A percentile compares a stretch with the other conserved stretches of the same genome.
These are phyloP conservation scores for Pugionium dolabratum DNA, from an alignment of 345 rosid species.

Conservation along the genomic window DNA sequence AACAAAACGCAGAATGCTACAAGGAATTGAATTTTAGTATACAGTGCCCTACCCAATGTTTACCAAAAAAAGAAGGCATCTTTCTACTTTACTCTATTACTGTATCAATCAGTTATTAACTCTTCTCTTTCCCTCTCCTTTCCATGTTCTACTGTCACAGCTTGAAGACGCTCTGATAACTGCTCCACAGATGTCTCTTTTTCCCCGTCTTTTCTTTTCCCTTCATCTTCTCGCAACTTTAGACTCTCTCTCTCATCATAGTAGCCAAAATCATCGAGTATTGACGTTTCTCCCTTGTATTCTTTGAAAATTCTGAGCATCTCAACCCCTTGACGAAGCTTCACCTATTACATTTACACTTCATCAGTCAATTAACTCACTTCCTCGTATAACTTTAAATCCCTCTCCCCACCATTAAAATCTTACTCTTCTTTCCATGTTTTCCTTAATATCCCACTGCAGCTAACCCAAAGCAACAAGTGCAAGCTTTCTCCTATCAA, in stretches of 20 bases:
- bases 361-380: slow-evolving; percentile 9
- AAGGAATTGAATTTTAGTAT: too few species aligned
- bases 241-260: slow-evolving; percentile 60
- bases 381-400: background rate
- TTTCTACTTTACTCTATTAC: slow-evolving; percentile 11
- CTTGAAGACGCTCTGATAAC: slow-evolving; percentile 48
- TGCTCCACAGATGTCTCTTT: slow-evolving; percentile 42
- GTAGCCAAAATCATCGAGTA: slow-evolving; percentile 65
- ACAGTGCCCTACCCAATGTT: slow-evolving; percentile 10
- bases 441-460: slow-evolving; percentile 7
- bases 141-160: slow-evolving; percentile 39
- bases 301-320: slow-evolving; percentile 70
- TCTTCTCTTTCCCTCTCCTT: slow-evolving; percentile 22
- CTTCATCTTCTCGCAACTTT: slow-evolving; percentile 27
- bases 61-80: slow-evolving; percentile 27
- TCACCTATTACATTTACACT: slow-evolving; percentile 49
- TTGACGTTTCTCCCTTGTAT: slow-evolving; percentile 51
- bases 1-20: slow-evolving; percentile 14
- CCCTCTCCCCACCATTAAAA: background rate
- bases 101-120: slow-evolving; percentile 27
- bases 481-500: background rate
- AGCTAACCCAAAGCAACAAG: background rate
- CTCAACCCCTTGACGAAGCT: slow-evolving; percentile 62
- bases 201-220: slow-evolving; percentile 14
- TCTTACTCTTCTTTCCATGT: background rate